Conservation (phyloP, 2,329 filamentous ascomycete species). For the Sporothrix protearum region DNA sequence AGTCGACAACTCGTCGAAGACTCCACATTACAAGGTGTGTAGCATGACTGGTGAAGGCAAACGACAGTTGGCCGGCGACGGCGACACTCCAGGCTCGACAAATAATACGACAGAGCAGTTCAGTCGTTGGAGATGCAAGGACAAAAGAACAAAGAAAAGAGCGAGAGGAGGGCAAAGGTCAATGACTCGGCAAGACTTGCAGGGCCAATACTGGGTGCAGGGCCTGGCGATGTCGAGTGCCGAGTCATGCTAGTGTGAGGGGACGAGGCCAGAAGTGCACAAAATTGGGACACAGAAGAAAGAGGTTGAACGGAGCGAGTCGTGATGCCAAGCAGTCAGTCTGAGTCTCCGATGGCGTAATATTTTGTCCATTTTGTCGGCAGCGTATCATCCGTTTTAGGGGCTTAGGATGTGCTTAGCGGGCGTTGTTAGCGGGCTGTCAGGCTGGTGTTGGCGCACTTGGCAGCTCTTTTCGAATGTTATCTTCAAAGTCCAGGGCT, state of each 20-base stretch:
- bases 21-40: not conserved
- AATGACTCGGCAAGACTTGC: slow-evolving; percentile 6
- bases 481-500: too few species aligned
- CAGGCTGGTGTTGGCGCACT: not conserved
- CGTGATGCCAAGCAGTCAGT: not conserved
- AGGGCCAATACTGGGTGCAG: not conserved
- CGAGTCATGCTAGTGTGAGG: slow-evolving; percentile 24
- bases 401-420: not conserved
- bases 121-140: not conserved
- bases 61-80: not conserved
- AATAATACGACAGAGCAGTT: not conserved
- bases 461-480: not conserved
- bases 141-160: not conserved
- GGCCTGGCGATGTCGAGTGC: not conserved
- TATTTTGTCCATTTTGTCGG: not conserved
- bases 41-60: not conserved
- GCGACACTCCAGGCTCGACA: not conserved
- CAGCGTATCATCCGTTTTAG: not conserved
- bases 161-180: not conserved
- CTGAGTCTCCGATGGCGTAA: not conserved
- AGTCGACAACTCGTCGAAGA: too few species aligned
- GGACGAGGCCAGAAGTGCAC: not conserved
- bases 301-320: not conserved
- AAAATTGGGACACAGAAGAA: not conserved
- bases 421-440: not conserved